Percentiles rank a stretch among this genome's conserved stretches.
Conservation (phyloP, 768 basidiomycete genomes). For the Lactifluus pinguis region DNA sequence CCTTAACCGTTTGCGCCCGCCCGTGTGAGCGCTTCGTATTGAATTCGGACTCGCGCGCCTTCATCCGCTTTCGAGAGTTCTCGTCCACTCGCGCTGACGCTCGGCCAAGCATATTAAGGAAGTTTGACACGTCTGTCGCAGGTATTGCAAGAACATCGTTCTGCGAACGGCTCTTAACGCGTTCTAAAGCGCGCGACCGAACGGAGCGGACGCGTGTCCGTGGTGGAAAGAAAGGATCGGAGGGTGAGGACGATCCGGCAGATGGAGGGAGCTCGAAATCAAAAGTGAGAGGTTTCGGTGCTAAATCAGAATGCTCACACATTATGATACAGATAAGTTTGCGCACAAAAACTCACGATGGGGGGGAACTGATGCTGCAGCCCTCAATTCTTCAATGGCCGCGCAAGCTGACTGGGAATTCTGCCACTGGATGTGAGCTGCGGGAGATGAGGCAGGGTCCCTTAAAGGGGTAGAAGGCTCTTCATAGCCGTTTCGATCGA, state of each 20-base stretch:
- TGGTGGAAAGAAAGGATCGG: constrained; percentile 1
- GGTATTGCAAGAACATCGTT: neutral
- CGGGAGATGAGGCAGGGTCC: constrained; percentile 4
- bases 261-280: constrained; percentile 11
- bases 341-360: neutral
- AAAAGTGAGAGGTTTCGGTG: constrained; percentile 9
- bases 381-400: constrained; percentile 10
- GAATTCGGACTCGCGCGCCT: neutral
- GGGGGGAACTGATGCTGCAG: constrained; percentile 4
- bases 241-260: neutral
- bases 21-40: neutral
- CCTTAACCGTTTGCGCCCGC: neutral
- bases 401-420: constrained; percentile 16
- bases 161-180: constrained; percentile 6
- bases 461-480: constrained; percentile 7
- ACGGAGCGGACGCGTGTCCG: neutral
- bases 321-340: neutral
- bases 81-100: constrained; percentile 12
- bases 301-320: neutral
- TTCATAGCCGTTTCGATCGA: neutral
- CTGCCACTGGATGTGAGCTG: constrained; percentile 13
- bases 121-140: constrained; percentile 1
- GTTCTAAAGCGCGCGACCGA: neutral
- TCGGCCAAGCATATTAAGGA: constrained; percentile 12
- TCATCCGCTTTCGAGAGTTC: constrained; percentile 14